A percentile compares a stretch with the other conserved stretches of the same genome.
These are phyloP conservation scores for Mycena haematopus DNA, from an alignment of 768 basidiomycete genomes.

Conservation along the genomic window DNA sequence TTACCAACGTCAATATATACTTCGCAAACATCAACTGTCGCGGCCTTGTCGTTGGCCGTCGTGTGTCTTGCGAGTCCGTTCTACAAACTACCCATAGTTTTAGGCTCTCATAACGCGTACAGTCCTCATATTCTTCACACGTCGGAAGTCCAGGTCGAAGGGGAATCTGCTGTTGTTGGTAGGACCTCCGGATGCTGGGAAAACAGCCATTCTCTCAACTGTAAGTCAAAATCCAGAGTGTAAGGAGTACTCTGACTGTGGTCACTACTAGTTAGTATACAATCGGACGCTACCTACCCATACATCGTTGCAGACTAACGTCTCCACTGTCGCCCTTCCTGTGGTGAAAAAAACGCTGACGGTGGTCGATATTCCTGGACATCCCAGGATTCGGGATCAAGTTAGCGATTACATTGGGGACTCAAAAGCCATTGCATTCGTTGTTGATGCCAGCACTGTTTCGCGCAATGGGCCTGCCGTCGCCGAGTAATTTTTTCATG, in stretches of 20 bases:
- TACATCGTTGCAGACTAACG: conserved; percentile 79
- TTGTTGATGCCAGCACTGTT: conserved; percentile 80
- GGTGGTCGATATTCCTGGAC: conserved; percentile 83
- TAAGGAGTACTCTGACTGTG: conserved; percentile 3
- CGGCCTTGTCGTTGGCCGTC: conserved; percentile 52
- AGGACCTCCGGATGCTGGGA: conserved; percentile 79
- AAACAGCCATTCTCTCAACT: conserved; percentile 77
- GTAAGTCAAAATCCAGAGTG: conserved; percentile 48
- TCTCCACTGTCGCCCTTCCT: conserved; percentile 52
- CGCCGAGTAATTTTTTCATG: conserved; percentile 69
- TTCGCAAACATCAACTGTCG: conserved; percentile 45
- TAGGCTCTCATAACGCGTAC: conserved; percentile 8
- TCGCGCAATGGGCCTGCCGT: conserved; percentile 77
- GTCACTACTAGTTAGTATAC: conserved; percentile 67
- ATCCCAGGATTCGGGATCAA: conserved; percentile 79
- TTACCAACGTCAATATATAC: conserved; percentile 44
- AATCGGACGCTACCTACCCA: conserved; percentile 70
- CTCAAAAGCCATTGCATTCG: conserved; percentile 74
- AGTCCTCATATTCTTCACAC: conserved; percentile 54
- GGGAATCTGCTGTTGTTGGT: conserved; percentile 77
- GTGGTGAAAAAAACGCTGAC: conserved; percentile 51
- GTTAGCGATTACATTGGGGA: conserved; percentile 68
- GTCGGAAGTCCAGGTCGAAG: conserved; percentile 50
- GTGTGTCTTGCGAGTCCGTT: conserved; percentile 51
- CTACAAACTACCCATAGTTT: conserved; percentile 4